phyloP scores from a whole-genome alignment of 805 yeast genomes.

The Nakazawaea ishiwadae region DNA sequence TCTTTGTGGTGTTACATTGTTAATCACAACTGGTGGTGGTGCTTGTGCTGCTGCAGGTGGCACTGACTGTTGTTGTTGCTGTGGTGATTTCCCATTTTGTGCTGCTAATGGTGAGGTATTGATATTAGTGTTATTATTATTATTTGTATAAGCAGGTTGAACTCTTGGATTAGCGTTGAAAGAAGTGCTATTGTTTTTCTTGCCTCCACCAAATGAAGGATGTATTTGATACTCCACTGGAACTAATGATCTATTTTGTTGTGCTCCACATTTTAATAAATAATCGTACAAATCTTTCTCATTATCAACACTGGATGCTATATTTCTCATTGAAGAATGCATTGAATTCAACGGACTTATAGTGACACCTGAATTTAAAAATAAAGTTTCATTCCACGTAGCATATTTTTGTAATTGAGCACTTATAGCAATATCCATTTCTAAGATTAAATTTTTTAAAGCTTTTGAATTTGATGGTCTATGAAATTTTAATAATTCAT shows the following conservation, averaged over 20 bases:
- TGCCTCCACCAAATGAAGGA: slow-evolving; percentile 46
- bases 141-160: background rate
- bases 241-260: slow-evolving; percentile 37
- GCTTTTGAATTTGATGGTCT: slow-evolving; percentile 75
- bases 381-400: slow-evolving; percentile 77
- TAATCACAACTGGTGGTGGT: background rate
- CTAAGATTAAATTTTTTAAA: slow-evolving; percentile 73
- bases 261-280: slow-evolving; percentile 40
- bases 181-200: background rate
- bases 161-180: background rate
- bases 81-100: background rate
- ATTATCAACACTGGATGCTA: slow-evolving; percentile 76
- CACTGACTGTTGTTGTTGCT: background rate
- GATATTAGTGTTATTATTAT: slow-evolving; percentile 3
- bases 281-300: slow-evolving; percentile 77
- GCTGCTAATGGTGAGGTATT: slow-evolving; percentile 14
- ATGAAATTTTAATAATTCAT: slow-evolving; percentile 63
- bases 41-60: background rate
- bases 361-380: slow-evolving; percentile 80
- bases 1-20: background rate
- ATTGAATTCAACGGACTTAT: slow-evolving; percentile 63
- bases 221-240: slow-evolving; percentile 73
- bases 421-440: slow-evolving; percentile 84
- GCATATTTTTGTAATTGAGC: slow-evolving; percentile 87
- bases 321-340: slow-evolving; percentile 64